phyloP scores from a whole-genome alignment of 306 rosid genomes.

The Boehmeria nivea region DNA sequence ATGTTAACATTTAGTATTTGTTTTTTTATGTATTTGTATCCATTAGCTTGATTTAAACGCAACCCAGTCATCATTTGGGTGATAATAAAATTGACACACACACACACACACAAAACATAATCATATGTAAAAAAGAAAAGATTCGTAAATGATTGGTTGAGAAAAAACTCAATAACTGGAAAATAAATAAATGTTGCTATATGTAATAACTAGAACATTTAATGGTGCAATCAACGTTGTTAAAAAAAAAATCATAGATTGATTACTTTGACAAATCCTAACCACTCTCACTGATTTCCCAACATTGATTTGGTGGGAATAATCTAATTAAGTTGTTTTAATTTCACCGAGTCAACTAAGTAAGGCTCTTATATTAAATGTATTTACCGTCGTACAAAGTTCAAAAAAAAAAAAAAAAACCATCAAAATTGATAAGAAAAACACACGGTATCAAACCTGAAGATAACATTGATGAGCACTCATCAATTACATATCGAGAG shows the following conservation, averaged over 20 bases:
- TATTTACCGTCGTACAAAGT: no score
- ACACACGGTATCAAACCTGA: no score
- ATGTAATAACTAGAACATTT: neutral
- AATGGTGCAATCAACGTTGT: neutral
- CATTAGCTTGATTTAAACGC: constrained; percentile 48
- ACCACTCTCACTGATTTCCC: constrained; percentile 1
- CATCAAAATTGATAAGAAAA: no score
- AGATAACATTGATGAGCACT: no score
- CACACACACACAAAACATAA: constrained; percentile 11
- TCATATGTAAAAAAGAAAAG: neutral
- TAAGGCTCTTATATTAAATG: no score
- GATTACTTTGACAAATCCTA: neutral
- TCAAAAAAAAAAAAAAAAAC: no score
- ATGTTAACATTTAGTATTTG: neutral
- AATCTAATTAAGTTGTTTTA: no score
- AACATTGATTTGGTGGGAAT: constrained; percentile 4
- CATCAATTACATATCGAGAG: neutral
- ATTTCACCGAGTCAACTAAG: neutral
- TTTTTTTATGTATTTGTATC: constrained; percentile 23
- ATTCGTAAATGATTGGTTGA: constrained; percentile 27
- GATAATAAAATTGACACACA: constrained; percentile 20
- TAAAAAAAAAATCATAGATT: neutral
- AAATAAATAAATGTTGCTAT: neutral
- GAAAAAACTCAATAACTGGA: constrained; percentile 19
- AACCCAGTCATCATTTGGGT: constrained; percentile 36